Base-by-base conservation (phyloP, 768 basidiomycete genomes). In the Phylloporus scabripes region DNA sequence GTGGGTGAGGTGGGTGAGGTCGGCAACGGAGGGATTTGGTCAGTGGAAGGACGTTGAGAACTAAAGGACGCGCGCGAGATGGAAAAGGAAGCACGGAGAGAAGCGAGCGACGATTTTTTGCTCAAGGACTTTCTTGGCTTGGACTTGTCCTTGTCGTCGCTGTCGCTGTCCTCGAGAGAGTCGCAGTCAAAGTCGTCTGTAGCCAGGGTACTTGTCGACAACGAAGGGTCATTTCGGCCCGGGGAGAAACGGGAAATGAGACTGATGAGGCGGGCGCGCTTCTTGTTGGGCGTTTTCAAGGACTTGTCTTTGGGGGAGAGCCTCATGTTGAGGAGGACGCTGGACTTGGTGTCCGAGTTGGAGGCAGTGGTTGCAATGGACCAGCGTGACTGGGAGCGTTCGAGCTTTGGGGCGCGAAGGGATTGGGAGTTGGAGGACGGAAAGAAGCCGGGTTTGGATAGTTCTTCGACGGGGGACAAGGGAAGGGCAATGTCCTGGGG, bases 301-400 rank as follows among this genome's bases (percentile, higher is more conserved):
- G 28, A 6, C 48, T 66, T 65, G 20, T 46, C 45, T 18, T 56
- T 66, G 33, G 56, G 46, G 0, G 58, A 45, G 0, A 50, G 47
- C 29, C 46, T 62, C 3, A 55, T 51, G n/a, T 32, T 40, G n/a
- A 55, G 18, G 7, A 44, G 44, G 0, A 48, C 32, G 7, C 36
- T 39, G 0, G 48, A 31, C 28, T 46, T 65, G 0, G 52, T 43
- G 17, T 60, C 57, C 4, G 49, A 17, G 6, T 44, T 44, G 3
- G 66, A 66, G 0, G 65, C 67, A 0, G 65, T 68, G 0, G 66
- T 66, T 4, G 65, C 65, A 20, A 68, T 49, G 12, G 65, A 66
- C 65, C 65, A 66, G 12, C 54, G 58, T 0, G 60, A 62, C 44
- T 62, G 62, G 10, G 56, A 50, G 7, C 42, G 33, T n/a, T 51